Conservation (phyloP, 2,329 filamentous ascomycete genomes). For the Epichloe sylvatica region DNA sequence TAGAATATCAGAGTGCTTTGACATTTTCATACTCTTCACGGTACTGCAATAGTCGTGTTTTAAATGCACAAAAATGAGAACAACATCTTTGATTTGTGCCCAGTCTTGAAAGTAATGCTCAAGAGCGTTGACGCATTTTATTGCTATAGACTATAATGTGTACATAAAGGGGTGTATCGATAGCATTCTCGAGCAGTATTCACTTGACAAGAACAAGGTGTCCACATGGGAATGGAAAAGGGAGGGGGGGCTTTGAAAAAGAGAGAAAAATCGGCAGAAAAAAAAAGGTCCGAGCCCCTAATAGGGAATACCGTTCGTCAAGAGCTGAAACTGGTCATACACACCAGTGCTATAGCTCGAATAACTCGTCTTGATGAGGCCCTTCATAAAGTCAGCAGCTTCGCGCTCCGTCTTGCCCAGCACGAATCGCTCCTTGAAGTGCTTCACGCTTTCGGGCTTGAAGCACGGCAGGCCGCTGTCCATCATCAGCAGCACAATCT, state of each 20-base stretch:
- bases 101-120: no score
- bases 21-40: no score
- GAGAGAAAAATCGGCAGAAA: not conserved
- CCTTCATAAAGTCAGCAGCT: constrained; percentile 86
- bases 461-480: constrained; percentile 94
- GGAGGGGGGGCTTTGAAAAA: not conserved
- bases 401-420: constrained; percentile 83
- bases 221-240: not conserved
- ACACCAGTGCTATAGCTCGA: constrained; percentile 82
- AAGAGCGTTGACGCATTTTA: no score
- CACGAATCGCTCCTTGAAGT: constrained; percentile 87
- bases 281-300: constrained; percentile 24
- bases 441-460: constrained; percentile 85
- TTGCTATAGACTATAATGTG: no score
- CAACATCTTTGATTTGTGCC: no score
- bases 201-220: no score
- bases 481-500: constrained; percentile 89
- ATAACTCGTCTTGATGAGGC: constrained; percentile 79
- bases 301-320: constrained; percentile 96
- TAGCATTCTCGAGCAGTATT: no score
- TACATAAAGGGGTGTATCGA: no score
- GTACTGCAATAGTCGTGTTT: no score
- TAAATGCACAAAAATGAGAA: no score
- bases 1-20: no score
- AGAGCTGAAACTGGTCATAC: constrained; percentile 94